Evolutionary conservation across 2,329 filamentous ascomycete species (phyloP), one percentile per base, ranked within the genome.

Genomic region (Cladosporium oxysporum): DNA sequence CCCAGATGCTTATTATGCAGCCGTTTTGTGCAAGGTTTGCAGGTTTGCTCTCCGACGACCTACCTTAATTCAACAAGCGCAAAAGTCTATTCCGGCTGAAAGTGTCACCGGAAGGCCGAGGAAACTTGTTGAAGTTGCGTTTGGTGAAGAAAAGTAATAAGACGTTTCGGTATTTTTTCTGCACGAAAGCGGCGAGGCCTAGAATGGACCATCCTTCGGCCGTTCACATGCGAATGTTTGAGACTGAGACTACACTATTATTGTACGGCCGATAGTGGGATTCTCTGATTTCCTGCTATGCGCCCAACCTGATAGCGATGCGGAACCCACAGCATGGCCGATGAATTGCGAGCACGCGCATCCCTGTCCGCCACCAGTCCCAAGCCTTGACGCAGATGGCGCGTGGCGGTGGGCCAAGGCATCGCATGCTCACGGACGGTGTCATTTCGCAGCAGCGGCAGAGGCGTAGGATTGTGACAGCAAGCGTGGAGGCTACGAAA

Each of bases 301-400:
- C 29, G 52, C 28, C 50, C 52, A 55, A 31, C 28, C 16, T 55
- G 29, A 55, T 12, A 33, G 52, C 52, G 52, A 55, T 55, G 52
- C 52, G 52, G 28, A 55, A 21, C 33, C 18, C 26, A 18, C 52
- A 55, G 52, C 52, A 55, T 31, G 52, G 29, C 26, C 52, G 52
- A 31, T 55, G 52, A 55, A n/a, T 55, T 55, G 52, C 26, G 31
- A 55, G 52, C 50, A 53, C 18, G 50, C 50, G 16, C 26, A 53
- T 53, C 50, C 50, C 50, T 53, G 50, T 31, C 28, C 28, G 28
- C 28, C 28, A 18, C 28, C n/a, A 29, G 50, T 18, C 7, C 50
- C 28, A 28, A 31, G 28, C 50, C 29, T 53, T 53, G 18, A 31
- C 50, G 28, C 41, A 44, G 29, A n/a, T 53, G 50, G 50, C 50